phyloP scores from a whole-genome alignment of 176 grass and related monocot genomes.

The Phyllostachys edulis region DNA sequence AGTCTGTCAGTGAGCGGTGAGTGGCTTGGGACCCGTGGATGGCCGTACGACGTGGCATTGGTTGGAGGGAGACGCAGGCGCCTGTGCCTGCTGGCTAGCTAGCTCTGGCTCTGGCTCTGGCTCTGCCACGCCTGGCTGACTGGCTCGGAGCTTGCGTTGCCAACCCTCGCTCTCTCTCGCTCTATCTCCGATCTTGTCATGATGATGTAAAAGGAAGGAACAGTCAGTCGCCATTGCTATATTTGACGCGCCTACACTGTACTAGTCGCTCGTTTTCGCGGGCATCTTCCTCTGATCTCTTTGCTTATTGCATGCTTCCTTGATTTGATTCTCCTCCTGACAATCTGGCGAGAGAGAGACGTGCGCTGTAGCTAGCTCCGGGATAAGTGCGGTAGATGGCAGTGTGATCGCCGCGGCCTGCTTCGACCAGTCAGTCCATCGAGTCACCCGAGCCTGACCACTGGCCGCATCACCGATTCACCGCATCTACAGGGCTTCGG shows the following conservation, averaged over 20 bases:
- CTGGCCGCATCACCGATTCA: background rate
- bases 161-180: too few species aligned
- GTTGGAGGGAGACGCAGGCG: background rate
- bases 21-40: too few species aligned
- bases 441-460: background rate
- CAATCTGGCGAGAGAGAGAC: background rate
- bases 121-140: background rate
- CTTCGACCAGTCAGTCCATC: constrained; percentile 42
- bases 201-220: constrained; percentile 1
- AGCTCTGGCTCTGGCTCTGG: background rate
- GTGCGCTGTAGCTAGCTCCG: constrained; percentile 21
- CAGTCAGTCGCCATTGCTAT: constrained; percentile 30
- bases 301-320: constrained; percentile 10
- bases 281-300: constrained; percentile 13
- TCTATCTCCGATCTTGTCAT: constrained; percentile 24
- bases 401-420: constrained; percentile 3
- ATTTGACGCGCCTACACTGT: background rate
- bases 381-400: constrained; percentile 35
- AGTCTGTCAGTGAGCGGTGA: background rate
- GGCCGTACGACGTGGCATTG: background rate
- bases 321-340: background rate
- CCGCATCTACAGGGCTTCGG: background rate
- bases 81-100: background rate
- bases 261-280: background rate
- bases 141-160: background rate